phyloP scores from a whole-genome alignment of 805 yeast species.

The Starmera pachycereana region DNA sequence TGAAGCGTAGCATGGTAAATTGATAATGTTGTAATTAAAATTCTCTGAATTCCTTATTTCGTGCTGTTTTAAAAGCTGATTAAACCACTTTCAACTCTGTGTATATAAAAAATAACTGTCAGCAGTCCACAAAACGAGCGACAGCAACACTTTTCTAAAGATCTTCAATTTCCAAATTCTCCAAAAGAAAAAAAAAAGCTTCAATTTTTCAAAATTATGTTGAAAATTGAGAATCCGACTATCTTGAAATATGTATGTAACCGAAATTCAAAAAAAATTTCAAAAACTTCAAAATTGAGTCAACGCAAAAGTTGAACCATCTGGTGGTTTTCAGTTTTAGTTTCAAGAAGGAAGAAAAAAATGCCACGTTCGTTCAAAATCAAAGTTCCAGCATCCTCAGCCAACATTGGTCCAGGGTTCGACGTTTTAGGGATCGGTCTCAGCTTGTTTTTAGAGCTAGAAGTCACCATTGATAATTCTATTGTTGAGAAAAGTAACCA shows the following conservation, averaged over 20 bases:
- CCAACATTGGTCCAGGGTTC: slow-evolving; percentile 97
- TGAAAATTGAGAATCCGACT: neutral
- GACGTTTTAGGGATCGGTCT: slow-evolving; percentile 94
- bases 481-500: slow-evolving; percentile 32
- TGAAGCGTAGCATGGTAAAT: no score
- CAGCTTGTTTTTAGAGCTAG: slow-evolving; percentile 58
- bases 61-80: no score
- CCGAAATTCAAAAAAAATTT: no score
- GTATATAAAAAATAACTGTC: no score
- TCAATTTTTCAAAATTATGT: no score
- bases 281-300: neutral
- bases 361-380: slow-evolving; percentile 46
- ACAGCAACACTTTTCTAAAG: no score
- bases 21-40: no score
- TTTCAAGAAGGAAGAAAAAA: slow-evolving; percentile 1
- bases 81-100: no score
- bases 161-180: no score
- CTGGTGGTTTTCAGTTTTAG: neutral
- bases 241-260: neutral
- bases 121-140: no score
- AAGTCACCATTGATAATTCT: slow-evolving; percentile 51
- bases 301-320: neutral
- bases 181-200: no score
- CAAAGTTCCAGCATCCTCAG: slow-evolving; percentile 92
- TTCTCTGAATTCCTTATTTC: no score